These are phyloP conservation scores for Calonectria hongkongensis DNA, from an alignment of 2,329 filamentous ascomycete species.

Conservation along the genomic window DNA sequence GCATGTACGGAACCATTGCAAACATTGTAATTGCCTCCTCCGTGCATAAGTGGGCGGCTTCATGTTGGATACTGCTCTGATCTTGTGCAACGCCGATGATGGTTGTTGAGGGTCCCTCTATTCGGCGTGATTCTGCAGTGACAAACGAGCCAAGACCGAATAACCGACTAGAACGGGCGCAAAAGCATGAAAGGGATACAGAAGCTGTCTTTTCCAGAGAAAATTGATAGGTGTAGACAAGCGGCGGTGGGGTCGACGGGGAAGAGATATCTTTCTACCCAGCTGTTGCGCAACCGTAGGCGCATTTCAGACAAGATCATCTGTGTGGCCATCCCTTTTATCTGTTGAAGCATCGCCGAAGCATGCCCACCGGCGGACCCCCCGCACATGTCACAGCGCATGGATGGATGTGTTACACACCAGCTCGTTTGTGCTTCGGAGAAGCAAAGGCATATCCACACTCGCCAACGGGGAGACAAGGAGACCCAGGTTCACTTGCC, in stretches of 20 bases:
- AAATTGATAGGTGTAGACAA: conserved; percentile 38
- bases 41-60: conserved; percentile 2
- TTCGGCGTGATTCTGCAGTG: conserved; percentile 19
- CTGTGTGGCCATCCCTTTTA: conserved; percentile 43
- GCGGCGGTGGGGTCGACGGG: conserved; percentile 44
- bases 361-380: conserved; percentile 42
- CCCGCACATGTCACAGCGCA: conserved; percentile 40
- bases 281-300: conserved; percentile 49
- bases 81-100: conserved; percentile 27
- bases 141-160: conserved; percentile 14
- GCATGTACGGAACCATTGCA: conserved; percentile 9
- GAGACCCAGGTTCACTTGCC: conserved; percentile 39
- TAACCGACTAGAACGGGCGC: conserved; percentile 22
- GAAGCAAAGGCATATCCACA: conserved; percentile 34
- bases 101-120: conserved; percentile 9
- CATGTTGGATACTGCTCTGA: conserved; percentile 23
- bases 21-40: background rate
- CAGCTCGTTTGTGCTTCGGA: conserved; percentile 46
- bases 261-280: conserved; percentile 45
- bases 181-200: conserved; percentile 16
- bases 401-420: conserved; percentile 44
- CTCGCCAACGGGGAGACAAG: conserved; percentile 50
- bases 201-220: conserved; percentile 42
- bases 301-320: conserved; percentile 50
- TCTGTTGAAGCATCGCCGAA: conserved; percentile 43